These are phyloP conservation scores for Hordeum marinum DNA, from an alignment of 176 grass and related monocot genomes.

Conservation along the genomic window DNA sequence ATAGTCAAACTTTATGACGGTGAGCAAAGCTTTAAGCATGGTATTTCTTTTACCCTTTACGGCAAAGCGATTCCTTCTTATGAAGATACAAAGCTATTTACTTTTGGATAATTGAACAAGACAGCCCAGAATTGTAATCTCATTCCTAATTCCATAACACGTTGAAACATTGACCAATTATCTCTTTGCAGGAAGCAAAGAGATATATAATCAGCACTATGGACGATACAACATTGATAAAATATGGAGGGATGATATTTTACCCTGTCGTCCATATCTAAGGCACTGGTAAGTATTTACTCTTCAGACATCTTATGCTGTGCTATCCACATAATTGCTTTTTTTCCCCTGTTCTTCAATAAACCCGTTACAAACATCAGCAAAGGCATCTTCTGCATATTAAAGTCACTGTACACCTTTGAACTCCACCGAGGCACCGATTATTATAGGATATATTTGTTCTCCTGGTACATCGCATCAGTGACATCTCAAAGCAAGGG, in stretches of 20 bases:
- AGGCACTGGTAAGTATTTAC: conserved; percentile 73
- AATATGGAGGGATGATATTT: conserved; percentile 96
- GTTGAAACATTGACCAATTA: neutral
- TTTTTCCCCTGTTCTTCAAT: neutral
- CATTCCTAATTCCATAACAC: neutral
- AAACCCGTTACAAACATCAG: neutral
- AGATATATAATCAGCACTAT: conserved; percentile 69
- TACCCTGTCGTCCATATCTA: conserved; percentile 80
- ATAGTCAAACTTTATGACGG: conserved; percentile 7
- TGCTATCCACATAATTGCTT: neutral
- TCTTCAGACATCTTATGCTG: conserved; percentile 2
- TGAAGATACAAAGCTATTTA: neutral
- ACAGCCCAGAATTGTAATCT: neutral
- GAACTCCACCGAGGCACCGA: neutral
- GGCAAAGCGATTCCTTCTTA: neutral
- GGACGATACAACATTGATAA: conserved; percentile 78
- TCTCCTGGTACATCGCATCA: conserved; percentile 3
- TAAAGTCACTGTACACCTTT: neutral
- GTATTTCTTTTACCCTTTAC: neutral
- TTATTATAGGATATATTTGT: neutral
- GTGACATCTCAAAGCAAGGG: conserved; percentile 25
- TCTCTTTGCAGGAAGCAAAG: conserved; percentile 71
- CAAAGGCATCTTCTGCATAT: neutral
- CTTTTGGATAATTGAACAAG: neutral
- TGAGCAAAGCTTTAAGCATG: neutral